A percentile compares a stretch with the other conserved stretches of the same genome.
Conservation (phyloP, 176 grass and related monocot species). For the Metroxylon sagu region DNA sequence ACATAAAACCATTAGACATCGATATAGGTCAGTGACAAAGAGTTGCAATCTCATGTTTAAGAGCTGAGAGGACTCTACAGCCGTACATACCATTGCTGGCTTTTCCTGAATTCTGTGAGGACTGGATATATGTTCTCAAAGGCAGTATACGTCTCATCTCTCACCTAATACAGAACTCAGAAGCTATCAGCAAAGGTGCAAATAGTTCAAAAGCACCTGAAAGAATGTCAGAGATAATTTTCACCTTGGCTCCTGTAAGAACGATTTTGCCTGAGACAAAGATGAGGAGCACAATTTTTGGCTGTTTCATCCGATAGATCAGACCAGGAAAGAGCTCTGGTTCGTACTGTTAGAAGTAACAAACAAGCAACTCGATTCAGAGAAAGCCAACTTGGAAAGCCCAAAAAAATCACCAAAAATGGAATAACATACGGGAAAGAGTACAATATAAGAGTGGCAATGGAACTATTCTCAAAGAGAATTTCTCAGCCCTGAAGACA, state of each 20-base stretch:
- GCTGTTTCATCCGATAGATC: slow-evolving; percentile 58
- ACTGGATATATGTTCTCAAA: slow-evolving; percentile 76
- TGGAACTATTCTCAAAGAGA: too few relatives aligned
- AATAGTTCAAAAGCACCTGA: background rate
- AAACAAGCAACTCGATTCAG: slow-evolving; percentile 2
- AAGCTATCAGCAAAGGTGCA: too few relatives aligned
- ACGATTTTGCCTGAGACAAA: slow-evolving; percentile 74
- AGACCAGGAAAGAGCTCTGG: slow-evolving; percentile 67
- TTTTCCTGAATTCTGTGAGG: slow-evolving; percentile 46
- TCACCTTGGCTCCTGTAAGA: slow-evolving; percentile 54
- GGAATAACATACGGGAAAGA: background rate
- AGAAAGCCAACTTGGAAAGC: slow-evolving; percentile 1
- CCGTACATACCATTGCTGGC: slow-evolving; percentile 26
- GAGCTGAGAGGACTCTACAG: too few relatives aligned
- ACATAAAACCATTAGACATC: too few relatives aligned
- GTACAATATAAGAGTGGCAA: background rate
- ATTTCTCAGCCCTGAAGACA: too few relatives aligned
- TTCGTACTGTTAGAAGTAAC: slow-evolving; percentile 40
- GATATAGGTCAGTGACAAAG: too few relatives aligned
- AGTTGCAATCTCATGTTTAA: too few relatives aligned
- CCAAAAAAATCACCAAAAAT: slow-evolving; percentile 2
- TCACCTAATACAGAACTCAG: slow-evolving; percentile 2
- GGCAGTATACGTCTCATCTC: slow-evolving; percentile 35
- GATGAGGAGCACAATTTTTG: slow-evolving; percentile 58
- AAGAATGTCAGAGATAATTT: background rate